Conservation (phyloP, 805 yeast genomes). For the Myxozyma nipponensis region DNA sequence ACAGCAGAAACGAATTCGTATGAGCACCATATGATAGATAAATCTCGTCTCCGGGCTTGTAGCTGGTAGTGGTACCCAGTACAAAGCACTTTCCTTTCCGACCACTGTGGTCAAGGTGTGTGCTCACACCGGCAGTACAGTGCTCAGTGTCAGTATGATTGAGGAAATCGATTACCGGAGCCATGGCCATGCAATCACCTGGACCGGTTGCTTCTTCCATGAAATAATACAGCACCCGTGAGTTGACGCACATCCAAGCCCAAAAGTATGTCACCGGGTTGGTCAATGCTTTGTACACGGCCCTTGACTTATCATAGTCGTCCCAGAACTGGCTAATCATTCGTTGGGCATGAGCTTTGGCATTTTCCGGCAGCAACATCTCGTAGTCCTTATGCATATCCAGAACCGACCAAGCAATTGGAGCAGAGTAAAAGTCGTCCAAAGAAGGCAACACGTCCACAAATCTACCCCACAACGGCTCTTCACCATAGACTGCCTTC, state of each 20-base stretch:
- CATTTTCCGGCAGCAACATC: background rate
- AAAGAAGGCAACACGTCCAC: slow-evolving; percentile 57
- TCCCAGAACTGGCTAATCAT: slow-evolving; percentile 35
- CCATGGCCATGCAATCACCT: slow-evolving; percentile 77
- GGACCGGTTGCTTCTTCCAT: slow-evolving; percentile 51
- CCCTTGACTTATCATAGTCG: slow-evolving; percentile 45
- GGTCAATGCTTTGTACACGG: background rate
- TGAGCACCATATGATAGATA: slow-evolving; percentile 84
- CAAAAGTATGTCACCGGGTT: slow-evolving; percentile 45
- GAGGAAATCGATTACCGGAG: slow-evolving; percentile 84
- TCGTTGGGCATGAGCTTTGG: slow-evolving; percentile 9
- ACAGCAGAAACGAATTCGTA: slow-evolving; percentile 70
- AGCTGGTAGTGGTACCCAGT: slow-evolving; percentile 36
- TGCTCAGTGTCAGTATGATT: slow-evolving; percentile 50
- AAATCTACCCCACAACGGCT: slow-evolving; percentile 62
- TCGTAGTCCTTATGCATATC: background rate
- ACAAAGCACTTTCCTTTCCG: slow-evolving; percentile 29
- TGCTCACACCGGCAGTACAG: slow-evolving; percentile 14
- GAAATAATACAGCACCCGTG: slow-evolving; percentile 82
- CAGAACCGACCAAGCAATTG: slow-evolving; percentile 54
- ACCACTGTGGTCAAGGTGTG: background rate
- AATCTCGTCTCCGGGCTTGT: slow-evolving; percentile 52
- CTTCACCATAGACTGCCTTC: slow-evolving; percentile 35
- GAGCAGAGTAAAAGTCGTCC: slow-evolving; percentile 53
- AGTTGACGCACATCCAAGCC: slow-evolving; percentile 82